Evolutionary conservation across 1,284 basidiomycete genomes (phyloP).

Genomic region (Singerocomus inundabilis): DNA sequence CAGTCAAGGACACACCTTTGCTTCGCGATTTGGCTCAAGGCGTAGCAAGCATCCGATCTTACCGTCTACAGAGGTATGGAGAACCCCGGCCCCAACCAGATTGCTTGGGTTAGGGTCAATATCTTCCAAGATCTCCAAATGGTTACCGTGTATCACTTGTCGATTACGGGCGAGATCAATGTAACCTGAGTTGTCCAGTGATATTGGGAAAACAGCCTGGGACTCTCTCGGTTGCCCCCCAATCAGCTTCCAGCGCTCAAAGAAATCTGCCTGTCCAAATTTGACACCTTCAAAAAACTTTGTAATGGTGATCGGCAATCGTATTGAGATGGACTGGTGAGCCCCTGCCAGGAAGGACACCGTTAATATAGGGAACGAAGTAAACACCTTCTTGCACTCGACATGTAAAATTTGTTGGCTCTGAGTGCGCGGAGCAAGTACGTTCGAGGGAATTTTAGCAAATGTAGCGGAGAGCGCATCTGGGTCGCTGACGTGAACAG

Average conservation of each 20-base stretch:
- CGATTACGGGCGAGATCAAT: conserved; percentile 74
- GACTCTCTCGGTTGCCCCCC: conserved; percentile 92
- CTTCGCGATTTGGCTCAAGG: conserved; percentile 92
- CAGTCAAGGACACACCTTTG: conserved; percentile 61
- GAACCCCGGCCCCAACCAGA: conserved; percentile 87
- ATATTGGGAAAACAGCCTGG: conserved; percentile 84
- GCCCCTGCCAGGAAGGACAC: conserved; percentile 92
- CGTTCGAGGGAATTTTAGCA: conserved; percentile 84
- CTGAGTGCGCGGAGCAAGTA: conserved; percentile 81
- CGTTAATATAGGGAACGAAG: conserved; percentile 75
- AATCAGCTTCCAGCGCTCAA: conserved; percentile 97
- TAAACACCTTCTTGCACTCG: conserved; percentile 90
- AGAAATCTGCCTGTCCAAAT: conserved; percentile 83
- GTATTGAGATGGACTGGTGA: conserved; percentile 82
- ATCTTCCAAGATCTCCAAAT: conserved; percentile 73
- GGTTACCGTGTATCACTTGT: conserved; percentile 75
- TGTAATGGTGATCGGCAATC: conserved; percentile 83
- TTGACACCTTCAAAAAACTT: conserved; percentile 95
- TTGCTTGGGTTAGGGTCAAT: conserved; percentile 88
- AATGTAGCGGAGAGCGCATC: conserved; percentile 80
- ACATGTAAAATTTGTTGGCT: conserved; percentile 91
- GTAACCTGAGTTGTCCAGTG: conserved; percentile 62
- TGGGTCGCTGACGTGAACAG: conserved; percentile 71
- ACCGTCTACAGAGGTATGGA: conserved; percentile 84
- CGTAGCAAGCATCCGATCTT: conserved; percentile 95